Evolutionary conservation across 2,329 filamentous ascomycete species (phyloP).

Genomic region (Triangularia setosa): DNA sequence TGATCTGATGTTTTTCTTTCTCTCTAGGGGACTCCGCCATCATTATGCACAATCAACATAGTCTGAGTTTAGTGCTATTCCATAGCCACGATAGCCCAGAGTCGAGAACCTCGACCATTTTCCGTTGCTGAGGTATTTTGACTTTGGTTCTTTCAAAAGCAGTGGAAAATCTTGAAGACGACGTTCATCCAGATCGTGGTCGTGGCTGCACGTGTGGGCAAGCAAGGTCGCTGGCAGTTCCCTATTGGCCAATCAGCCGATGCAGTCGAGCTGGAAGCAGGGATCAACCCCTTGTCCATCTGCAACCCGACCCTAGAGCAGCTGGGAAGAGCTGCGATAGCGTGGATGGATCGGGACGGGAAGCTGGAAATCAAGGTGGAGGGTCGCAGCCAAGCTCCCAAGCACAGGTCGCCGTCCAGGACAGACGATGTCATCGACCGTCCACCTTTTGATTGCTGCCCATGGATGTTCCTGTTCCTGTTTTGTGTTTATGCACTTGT

Average conservation of each 20-base stretch:
- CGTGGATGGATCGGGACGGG: background rate
- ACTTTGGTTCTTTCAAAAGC: background rate
- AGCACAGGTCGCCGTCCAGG: background rate
- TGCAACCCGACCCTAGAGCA: slow-evolving; percentile 20
- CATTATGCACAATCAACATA: background rate
- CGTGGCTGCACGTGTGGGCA: slow-evolving; percentile 1
- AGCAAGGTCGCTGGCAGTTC: slow-evolving; percentile 16
- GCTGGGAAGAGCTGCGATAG: slow-evolving; percentile 15
- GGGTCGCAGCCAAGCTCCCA: slow-evolving; percentile 1
- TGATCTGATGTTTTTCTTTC: no score
- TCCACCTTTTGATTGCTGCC: background rate
- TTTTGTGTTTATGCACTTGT: background rate
- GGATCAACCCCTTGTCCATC: slow-evolving; percentile 12
- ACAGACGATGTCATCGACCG: background rate
- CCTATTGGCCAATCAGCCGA: slow-evolving; percentile 23
- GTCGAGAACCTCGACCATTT: background rate
- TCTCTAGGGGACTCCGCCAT: background rate
- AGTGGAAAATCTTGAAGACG: background rate
- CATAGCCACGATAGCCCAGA: background rate
- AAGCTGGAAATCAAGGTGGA: slow-evolving; percentile 8
- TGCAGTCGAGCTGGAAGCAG: background rate
- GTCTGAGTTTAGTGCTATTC: background rate
- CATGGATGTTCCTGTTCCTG: background rate
- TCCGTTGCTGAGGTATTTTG: background rate
- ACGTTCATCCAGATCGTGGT: slow-evolving; percentile 12